These are phyloP conservation scores for Pyrenophora seminiperda DNA, from an alignment of 2,329 filamentous ascomycete genomes.

Conservation along the genomic window DNA sequence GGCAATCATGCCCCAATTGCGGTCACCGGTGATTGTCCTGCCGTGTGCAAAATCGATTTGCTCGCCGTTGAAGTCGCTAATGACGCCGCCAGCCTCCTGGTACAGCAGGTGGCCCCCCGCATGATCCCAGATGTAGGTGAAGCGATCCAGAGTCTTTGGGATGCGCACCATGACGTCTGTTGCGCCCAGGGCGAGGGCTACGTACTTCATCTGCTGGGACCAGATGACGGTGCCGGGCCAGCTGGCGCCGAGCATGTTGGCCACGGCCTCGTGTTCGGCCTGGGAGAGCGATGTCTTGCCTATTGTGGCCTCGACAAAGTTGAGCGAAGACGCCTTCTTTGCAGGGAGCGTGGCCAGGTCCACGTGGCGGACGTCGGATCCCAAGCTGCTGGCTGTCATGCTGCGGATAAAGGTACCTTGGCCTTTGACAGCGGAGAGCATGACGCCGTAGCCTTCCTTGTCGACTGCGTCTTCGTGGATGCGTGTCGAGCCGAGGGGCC, in stretches of 20 bases:
- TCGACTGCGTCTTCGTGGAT: slow-evolving; percentile 51
- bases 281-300: slow-evolving; percentile 49
- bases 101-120: slow-evolving; percentile 59
- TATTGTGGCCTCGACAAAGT: slow-evolving; percentile 54
- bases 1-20: slow-evolving; percentile 46
- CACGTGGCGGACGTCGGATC: slow-evolving; percentile 38
- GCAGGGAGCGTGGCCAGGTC: slow-evolving; percentile 21
- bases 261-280: slow-evolving; percentile 46
- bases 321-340: slow-evolving; percentile 41
- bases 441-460: slow-evolving; percentile 46
- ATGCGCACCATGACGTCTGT: slow-evolving; percentile 58
- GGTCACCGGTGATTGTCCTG: slow-evolving; percentile 39
- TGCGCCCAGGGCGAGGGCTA: slow-evolving; percentile 57
- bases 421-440: slow-evolving; percentile 56
- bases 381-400: slow-evolving; percentile 45
- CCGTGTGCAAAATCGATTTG: slow-evolving; percentile 53
- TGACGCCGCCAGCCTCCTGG: slow-evolving; percentile 56
- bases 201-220: slow-evolving; percentile 61
- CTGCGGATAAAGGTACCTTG: slow-evolving; percentile 52
- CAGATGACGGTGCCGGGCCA: slow-evolving; percentile 59
- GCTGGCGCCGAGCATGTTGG: slow-evolving; percentile 43
- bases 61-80: slow-evolving; percentile 58
- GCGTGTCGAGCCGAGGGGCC: slow-evolving; percentile 20
- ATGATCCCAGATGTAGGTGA: slow-evolving; percentile 62
- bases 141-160: slow-evolving; percentile 51